Evolutionary conservation across 2,329 filamentous ascomycete species (phyloP).

Genomic region (Ustilaginoidea virens): DNA sequence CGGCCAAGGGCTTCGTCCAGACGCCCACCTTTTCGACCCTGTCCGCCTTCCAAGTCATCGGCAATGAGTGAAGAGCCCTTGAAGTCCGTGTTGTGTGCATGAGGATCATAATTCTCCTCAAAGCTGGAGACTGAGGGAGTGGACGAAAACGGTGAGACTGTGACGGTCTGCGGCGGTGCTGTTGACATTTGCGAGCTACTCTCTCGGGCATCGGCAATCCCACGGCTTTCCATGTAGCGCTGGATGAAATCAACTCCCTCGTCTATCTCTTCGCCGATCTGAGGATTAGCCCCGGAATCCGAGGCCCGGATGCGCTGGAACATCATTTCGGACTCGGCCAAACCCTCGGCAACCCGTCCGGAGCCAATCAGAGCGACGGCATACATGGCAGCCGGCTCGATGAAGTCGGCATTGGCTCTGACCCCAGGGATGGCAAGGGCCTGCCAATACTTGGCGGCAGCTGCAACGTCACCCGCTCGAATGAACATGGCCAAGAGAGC

Average conservation of each 20-base stretch:
- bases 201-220: constrained; percentile 39
- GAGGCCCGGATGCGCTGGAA: constrained; percentile 65
- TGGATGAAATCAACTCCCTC: constrained; percentile 62
- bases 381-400: constrained; percentile 86
- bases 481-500: constrained; percentile 79
- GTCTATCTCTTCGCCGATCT: constrained; percentile 66
- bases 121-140: constrained; percentile 43
- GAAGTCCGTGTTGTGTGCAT: constrained; percentile 80
- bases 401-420: constrained; percentile 47
- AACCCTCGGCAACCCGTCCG: constrained; percentile 67
- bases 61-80: constrained; percentile 84
- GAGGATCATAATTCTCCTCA: constrained; percentile 81
- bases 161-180: constrained; percentile 27
- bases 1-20: constrained; percentile 68
- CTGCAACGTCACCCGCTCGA: constrained; percentile 62
- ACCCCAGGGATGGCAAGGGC: constrained; percentile 49
- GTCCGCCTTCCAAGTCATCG: constrained; percentile 70
- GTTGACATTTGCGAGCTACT: constrained; percentile 29
- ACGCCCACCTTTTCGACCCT: constrained; percentile 55
- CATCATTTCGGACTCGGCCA: constrained; percentile 70
- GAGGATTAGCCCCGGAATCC: constrained; percentile 30
- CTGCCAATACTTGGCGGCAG: constrained; percentile 69
- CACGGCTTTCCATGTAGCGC: constrained; percentile 41
- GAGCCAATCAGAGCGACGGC: constrained; percentile 75
- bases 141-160: constrained; percentile 34